Percentiles rank a stretch among this genome's conserved stretches.
Conservation (phyloP, 1,139 yeast genomes). For the Suhomyces panamericanus region DNA sequence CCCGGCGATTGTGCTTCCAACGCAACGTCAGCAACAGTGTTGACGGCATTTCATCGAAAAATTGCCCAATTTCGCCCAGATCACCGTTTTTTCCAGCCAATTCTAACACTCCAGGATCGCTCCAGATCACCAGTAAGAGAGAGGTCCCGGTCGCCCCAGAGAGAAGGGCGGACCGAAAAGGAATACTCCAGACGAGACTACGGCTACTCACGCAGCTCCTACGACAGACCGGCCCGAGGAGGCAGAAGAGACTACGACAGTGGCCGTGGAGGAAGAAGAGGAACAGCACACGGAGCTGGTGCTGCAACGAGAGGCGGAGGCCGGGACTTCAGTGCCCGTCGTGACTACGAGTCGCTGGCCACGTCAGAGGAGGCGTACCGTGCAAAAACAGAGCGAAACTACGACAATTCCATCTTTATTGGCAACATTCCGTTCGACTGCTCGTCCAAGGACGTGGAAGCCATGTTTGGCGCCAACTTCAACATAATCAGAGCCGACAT, state of each 20-base stretch:
- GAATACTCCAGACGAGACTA: constrained; percentile 22
- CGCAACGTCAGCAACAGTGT: too few relatives aligned
- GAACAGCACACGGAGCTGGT: constrained; percentile 9
- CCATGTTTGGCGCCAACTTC: constrained; percentile 62
- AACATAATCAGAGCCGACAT: constrained; percentile 83
- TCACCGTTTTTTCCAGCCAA: not conserved
- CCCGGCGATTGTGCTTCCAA: too few relatives aligned
- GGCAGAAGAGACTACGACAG: constrained; percentile 22
- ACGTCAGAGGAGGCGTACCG: constrained; percentile 34
- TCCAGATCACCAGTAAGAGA: constrained; percentile 49
- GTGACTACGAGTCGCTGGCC: constrained; percentile 26
- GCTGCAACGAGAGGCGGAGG: constrained; percentile 16
- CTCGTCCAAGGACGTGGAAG: constrained; percentile 59
- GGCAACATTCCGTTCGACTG: constrained; percentile 73
- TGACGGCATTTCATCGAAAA: too few relatives aligned
- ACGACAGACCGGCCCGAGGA: constrained; percentile 14
- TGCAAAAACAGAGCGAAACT: constrained; percentile 58
- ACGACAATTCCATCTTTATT: constrained; percentile 67
- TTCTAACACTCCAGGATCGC: constrained; percentile 37
- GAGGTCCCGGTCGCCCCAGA: constrained; percentile 34
- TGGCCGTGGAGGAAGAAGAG: constrained; percentile 24
- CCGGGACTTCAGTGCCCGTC: constrained; percentile 25
- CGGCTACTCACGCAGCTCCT: constrained; percentile 29
- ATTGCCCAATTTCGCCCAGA: not conserved
- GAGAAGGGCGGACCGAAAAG: constrained; percentile 17